Base-by-base conservation (phyloP, 768 basidiomycete species). In the Tulasnella sp. region DNA sequence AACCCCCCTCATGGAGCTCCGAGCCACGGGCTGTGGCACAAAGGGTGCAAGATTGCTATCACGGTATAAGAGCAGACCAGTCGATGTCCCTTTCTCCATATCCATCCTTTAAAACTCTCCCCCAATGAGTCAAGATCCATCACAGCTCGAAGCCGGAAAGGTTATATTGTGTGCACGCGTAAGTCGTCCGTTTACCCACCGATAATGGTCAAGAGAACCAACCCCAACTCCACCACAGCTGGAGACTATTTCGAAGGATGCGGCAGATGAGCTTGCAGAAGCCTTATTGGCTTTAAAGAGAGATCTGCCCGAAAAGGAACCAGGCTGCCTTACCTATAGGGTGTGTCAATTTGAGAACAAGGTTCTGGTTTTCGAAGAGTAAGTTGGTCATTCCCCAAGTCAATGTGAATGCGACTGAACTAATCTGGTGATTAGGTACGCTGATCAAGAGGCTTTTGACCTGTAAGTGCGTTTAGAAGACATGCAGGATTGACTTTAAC, bases 61-160 rank as follows among this genome's bases (percentile, higher is more conserved):
- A 50, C 20, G 54, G 54, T n/a, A 54, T 54, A 54, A 54, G n/a
- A n/a, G 24, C 54, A n/a, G 46, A 46, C 54, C 24, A 12, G 11
- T 54, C 22, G 46, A 46, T 54, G 5, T 7, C 54, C n/a, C 12
- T n/a, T 54, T n/a, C 22, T 54, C 22, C 50, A 7, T 54, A 22
- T 54, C 54, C n/a, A 54, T n/a, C 54, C 8, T 9, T 54, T 8
- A 54, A 22, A 12, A 11, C 37, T 14, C 24, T 44, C 42, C 34
- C n/a, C 18, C 75, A 24, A 75, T 75, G 75, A 75, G 75, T n/a
- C 75, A 75, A 75, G 75, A 75, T 28, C 75, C 48, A 18, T 40
- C 75, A 18, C 28, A 75, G 16, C 24, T 75, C 24, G 37, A 20
- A n/a, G 48, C 24, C 12, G 75, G 48, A 16, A 37, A 75, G 16